phyloP scores from a whole-genome alignment of 768 basidiomycete genomes.

The Agrocybe pediades region DNA sequence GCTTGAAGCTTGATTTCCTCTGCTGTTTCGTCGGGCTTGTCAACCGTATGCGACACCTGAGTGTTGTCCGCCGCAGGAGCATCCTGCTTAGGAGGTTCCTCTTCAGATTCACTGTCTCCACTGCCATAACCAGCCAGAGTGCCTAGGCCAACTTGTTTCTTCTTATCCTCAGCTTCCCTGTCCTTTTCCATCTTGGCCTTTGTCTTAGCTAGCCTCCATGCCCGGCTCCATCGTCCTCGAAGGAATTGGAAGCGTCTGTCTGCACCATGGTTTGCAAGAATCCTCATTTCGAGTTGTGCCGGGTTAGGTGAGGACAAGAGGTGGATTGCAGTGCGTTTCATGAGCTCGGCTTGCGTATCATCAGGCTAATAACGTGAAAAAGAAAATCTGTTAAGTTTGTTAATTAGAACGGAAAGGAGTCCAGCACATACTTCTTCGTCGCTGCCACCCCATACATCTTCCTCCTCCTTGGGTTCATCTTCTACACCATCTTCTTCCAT shows the following conservation, averaged over 20 bases:
- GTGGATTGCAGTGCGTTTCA: conserved; percentile 74
- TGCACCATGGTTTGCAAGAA: conserved; percentile 81
- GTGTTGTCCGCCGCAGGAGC: not conserved
- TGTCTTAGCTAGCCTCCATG: conserved; percentile 62
- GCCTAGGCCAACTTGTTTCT: conserved; percentile 37
- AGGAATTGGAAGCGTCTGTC: conserved; percentile 84
- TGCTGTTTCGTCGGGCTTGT: not conserved
- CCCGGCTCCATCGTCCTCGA: conserved; percentile 68
- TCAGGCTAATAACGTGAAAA: conserved; percentile 52
- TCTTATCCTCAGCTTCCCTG: conserved; percentile 25
- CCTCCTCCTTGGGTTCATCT: conserved; percentile 24
- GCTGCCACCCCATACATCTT: conserved; percentile 65
- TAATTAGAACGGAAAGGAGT: not conserved
- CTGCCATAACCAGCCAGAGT: conserved; percentile 61
- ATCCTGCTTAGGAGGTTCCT: conserved; percentile 20
- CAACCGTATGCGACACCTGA: too few species aligned
- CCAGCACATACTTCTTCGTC: conserved; percentile 62
- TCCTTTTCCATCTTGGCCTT: conserved; percentile 37
- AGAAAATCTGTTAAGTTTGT: not conserved
- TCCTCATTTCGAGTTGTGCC: conserved; percentile 83
- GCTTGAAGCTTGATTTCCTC: conserved; percentile 41
- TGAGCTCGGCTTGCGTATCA: conserved; percentile 59
- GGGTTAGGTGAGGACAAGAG: conserved; percentile 73
- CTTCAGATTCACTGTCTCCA: conserved; percentile 34
- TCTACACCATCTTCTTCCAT: conserved; percentile 43